Conservation (phyloP, 345 rosid genomes). For the Lumnitzera littorea region DNA sequence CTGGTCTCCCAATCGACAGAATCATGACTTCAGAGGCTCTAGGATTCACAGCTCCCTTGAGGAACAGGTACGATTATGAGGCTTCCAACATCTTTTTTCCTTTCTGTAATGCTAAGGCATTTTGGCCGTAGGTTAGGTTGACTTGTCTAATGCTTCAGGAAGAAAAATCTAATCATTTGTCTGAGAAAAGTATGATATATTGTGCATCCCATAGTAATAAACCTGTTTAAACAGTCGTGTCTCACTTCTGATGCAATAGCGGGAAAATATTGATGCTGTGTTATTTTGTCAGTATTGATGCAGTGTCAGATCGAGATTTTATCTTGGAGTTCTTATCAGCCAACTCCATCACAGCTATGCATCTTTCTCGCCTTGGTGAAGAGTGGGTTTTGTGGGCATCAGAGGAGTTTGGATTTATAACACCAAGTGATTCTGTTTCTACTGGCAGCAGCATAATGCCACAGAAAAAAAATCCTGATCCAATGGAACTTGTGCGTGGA, state of each 20-base stretch:
- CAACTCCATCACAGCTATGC: slow-evolving; percentile 70
- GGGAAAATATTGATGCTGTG: not conserved
- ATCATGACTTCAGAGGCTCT: slow-evolving; percentile 69
- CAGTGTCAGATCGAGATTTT: slow-evolving; percentile 93
- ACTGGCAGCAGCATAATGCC: slow-evolving; percentile 99
- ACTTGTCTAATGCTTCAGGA: too few species aligned
- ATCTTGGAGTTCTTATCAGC: slow-evolving; percentile 72
- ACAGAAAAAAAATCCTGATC: slow-evolving; percentile 98
- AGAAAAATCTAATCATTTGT: too few species aligned
- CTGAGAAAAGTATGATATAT: too few species aligned
- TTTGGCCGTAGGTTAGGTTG: not conserved
- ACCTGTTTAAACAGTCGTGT: slow-evolving; percentile 1
- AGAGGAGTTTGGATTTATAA: slow-evolving; percentile 89
- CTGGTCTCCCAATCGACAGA: slow-evolving; percentile 89
- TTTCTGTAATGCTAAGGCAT: not conserved
- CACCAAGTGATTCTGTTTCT: slow-evolving; percentile 84
- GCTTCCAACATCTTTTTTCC: not conserved
- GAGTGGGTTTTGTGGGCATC: slow-evolving; percentile 99
- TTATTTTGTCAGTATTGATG: slow-evolving; percentile 59
- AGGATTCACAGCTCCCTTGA: slow-evolving; percentile 80
- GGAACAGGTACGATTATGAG: slow-evolving; percentile 63
- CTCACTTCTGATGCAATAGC: too few species aligned
- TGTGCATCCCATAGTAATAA: too few species aligned
- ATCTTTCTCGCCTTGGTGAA: slow-evolving; percentile 93
- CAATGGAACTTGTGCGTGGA: slow-evolving; percentile 96